A percentile compares a stretch with the other conserved stretches of the same genome.
Conservation (phyloP, 441 rosid species). For the Rhodomyrtus psidioides region DNA sequence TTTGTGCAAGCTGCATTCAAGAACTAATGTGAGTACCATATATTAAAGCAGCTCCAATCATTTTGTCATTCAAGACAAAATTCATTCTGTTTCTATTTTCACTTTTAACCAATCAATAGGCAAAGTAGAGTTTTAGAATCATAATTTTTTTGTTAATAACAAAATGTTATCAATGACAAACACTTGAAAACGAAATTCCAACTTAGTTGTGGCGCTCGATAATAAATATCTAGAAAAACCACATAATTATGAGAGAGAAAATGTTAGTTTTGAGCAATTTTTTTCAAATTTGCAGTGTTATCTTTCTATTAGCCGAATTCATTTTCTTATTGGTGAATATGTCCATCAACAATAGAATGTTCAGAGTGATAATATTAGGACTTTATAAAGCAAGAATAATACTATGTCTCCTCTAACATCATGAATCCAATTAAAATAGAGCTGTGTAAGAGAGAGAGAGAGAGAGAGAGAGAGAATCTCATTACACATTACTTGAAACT, state of each 20-base stretch:
- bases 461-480: background rate
- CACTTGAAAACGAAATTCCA: background rate
- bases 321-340: background rate
- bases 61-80: background rate
- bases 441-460: background rate
- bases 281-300: background rate
- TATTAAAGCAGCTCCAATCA: background rate
- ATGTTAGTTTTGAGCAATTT: background rate
- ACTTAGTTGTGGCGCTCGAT: background rate
- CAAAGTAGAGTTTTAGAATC: background rate
- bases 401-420: background rate
- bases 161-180: background rate
- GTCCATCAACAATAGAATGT: background rate
- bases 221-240: background rate
- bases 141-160: background rate
- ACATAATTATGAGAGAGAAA: background rate
- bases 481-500: background rate
- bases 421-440: background rate
- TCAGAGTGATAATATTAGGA: background rate
- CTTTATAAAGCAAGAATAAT: background rate
- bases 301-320: background rate
- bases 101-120: background rate
- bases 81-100: background rate
- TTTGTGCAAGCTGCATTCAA: slow-evolving; percentile 84
- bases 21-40: background rate